Evolutionary conservation across 208 protist genomes (phyloP), one percentile per base, ranked within the genome.

Genomic region (Zelonia costaricensis): DNA sequence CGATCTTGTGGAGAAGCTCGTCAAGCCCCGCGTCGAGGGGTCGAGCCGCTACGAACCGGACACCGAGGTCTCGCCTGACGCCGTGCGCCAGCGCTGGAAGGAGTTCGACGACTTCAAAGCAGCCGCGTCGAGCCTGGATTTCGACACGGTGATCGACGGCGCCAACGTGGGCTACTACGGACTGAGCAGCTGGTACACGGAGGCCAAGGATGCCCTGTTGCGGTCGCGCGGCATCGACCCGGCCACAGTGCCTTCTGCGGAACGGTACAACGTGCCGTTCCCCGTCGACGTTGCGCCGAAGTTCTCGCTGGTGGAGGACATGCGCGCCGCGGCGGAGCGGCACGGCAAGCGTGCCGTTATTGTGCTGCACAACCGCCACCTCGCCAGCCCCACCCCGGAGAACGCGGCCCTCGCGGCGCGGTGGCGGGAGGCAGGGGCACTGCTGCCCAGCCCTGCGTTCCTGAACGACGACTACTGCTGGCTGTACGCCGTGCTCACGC

Each of bases 381-480:
- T 40, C 33, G 15, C 22, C 10, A 58, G 33, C 33, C 70, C 45
- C 51, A 54, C 57, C 18, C 8, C 28, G 3, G 66, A 64, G 13
- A 94, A 89, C 69, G 52, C 39, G 33, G 27, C 35, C 7, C 69
- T 81, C 39, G 51, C 89, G 45, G 12, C 27, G 16, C 59, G 74
- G 39, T 95, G 89, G 86, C 28, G 61, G 16, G 53, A 42, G 18
- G 63, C 75, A 31, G 56, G 58, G 0, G 55, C 74, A 3, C 27
- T 93, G 15, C 52, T 93, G 45, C 67, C 78, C 0, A 92, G 84
- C 62, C 89, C 89, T 0, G 62, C 62, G 6, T 93, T 95, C 61
- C 64, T 92, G n/a, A 93, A 92, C 69, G 88, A 94, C 47, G 88
- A 94, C 57, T 91, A 88, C 69, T 92, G 84, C 66, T 94, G 88